Conservation (phyloP, 176 grass and related monocot genomes). For the Oryza longistaminata region DNA sequence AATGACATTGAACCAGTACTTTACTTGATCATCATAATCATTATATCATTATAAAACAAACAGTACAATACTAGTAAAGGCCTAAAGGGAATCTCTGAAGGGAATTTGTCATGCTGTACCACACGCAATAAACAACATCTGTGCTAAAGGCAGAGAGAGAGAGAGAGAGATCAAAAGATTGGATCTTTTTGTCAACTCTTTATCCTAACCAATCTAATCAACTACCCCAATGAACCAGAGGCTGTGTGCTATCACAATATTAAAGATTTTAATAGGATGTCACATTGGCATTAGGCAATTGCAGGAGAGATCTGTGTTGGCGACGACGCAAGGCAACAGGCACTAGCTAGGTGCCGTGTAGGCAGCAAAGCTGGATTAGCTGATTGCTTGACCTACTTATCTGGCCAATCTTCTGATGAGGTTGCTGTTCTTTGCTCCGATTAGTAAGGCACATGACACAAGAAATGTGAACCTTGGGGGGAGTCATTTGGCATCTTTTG, state of each 20-base stretch:
- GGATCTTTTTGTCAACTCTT: slow-evolving; percentile 37
- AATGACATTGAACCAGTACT: background rate
- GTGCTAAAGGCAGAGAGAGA: background rate
- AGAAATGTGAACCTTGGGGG: slow-evolving; percentile 27
- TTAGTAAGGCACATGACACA: slow-evolving; percentile 28
- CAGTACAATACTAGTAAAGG: background rate
- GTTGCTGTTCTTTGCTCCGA: slow-evolving; percentile 10
- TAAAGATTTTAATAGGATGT: background rate
- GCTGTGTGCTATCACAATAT: background rate
- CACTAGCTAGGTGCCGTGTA: slow-evolving; percentile 26
- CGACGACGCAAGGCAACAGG: background rate
- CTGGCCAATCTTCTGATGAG: background rate
- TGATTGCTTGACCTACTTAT: slow-evolving; percentile 40
- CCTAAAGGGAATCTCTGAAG: background rate
- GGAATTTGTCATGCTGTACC: slow-evolving; percentile 29
- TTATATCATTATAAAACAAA: background rate
- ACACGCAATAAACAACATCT: slow-evolving; percentile 15
- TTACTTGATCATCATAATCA: background rate
- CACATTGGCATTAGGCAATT: background rate
- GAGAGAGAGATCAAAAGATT: background rate
- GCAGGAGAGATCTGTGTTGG: background rate
- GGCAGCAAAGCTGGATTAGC: background rate
- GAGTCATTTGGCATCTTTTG: slow-evolving; percentile 39
- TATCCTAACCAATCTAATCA: slow-evolving; percentile 26
- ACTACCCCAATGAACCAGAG: slow-evolving; percentile 18